phyloP scores from a whole-genome alignment of 371 early-diverging fungal species.

The Mucor sp. region DNA sequence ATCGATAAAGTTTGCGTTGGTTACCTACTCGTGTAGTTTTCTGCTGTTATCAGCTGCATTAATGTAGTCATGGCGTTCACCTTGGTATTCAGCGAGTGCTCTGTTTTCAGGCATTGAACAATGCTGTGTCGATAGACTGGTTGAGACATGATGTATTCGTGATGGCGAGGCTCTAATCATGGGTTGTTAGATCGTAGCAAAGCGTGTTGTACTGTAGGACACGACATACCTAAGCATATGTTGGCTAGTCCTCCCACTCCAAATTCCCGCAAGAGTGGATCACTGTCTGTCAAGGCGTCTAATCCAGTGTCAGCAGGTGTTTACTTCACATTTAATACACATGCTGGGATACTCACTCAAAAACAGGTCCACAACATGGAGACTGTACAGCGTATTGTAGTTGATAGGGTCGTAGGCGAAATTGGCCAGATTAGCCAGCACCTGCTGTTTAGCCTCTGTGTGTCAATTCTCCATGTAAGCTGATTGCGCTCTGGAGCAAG shows the following conservation, averaged over 20 bases:
- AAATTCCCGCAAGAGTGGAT: slow-evolving; percentile 46
- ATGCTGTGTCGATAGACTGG: slow-evolving; percentile 21
- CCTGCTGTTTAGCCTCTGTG: slow-evolving; percentile 53
- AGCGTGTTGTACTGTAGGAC: neutral
- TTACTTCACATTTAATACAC: neutral
- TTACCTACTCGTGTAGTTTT: slow-evolving; percentile 15
- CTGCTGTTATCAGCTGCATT: slow-evolving; percentile 32
- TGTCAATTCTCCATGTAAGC: neutral
- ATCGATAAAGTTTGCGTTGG: neutral
- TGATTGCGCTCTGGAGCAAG: neutral
- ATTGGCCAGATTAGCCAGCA: slow-evolving; percentile 62
- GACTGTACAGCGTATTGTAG: slow-evolving; percentile 48
- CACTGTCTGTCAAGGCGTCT: slow-evolving; percentile 33
- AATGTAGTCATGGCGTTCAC: slow-evolving; percentile 48
- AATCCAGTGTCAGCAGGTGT: neutral
- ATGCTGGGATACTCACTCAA: slow-evolving; percentile 34
- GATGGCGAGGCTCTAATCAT: slow-evolving; percentile 37
- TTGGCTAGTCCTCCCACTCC: slow-evolving; percentile 60
- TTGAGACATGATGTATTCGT: slow-evolving; percentile 36
- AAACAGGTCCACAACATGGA: slow-evolving; percentile 51
- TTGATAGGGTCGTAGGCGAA: slow-evolving; percentile 69
- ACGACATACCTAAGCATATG: slow-evolving; percentile 44
- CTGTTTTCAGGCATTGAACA: slow-evolving; percentile 17
- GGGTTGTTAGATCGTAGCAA: neutral
- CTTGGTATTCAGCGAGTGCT: slow-evolving; percentile 21